Percentiles rank a stretch among this genome's conserved stretches.
phyloP scores from a whole-genome alignment of 1,284 basidiomycete genomes.

The Apiotrichum montevideense region DNA sequence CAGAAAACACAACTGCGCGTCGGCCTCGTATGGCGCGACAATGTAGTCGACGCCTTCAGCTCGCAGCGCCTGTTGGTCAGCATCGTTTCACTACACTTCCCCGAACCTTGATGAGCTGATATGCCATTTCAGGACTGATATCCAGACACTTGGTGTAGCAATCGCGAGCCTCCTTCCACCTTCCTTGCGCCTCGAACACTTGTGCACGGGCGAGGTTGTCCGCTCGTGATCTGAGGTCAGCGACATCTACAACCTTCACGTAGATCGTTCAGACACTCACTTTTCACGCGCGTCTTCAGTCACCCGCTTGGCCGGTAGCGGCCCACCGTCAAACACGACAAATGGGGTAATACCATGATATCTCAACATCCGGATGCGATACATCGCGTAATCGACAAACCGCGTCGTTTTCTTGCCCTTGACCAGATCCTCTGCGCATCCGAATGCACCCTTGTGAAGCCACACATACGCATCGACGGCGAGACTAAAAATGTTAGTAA shows the following conservation, averaged over 20 bases:
- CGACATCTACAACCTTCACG: neutral
- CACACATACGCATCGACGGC: slow-evolving; percentile 66
- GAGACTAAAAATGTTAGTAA: slow-evolving; percentile 17
- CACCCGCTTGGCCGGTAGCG: slow-evolving; percentile 84
- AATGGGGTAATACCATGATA: slow-evolving; percentile 82
- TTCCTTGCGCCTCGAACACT: slow-evolving; percentile 67
- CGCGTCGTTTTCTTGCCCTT: slow-evolving; percentile 76
- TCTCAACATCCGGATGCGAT: slow-evolving; percentile 75
- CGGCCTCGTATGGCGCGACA: slow-evolving; percentile 97
- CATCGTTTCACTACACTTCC: neutral
- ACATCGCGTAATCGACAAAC: slow-evolving; percentile 96
- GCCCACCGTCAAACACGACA: slow-evolving; percentile 94
- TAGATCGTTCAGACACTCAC: slow-evolving; percentile 31
- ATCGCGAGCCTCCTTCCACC: slow-evolving; percentile 73
- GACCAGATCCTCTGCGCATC: slow-evolving; percentile 85
- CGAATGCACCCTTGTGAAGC: slow-evolving; percentile 91
- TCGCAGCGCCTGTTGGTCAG: slow-evolving; percentile 61
- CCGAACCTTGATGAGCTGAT: slow-evolving; percentile 86
- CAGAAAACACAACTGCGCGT: slow-evolving; percentile 91
- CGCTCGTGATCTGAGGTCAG: slow-evolving; percentile 45
- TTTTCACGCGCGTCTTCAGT: slow-evolving; percentile 76
- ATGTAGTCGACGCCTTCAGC: slow-evolving; percentile 75
- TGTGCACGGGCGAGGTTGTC: slow-evolving; percentile 58
- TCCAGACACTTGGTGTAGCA: slow-evolving; percentile 87
- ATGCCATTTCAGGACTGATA: slow-evolving; percentile 95